phyloP scores from a whole-genome alignment of 306 rosid genomes.

The Gynostemma pentaphyllum region DNA sequence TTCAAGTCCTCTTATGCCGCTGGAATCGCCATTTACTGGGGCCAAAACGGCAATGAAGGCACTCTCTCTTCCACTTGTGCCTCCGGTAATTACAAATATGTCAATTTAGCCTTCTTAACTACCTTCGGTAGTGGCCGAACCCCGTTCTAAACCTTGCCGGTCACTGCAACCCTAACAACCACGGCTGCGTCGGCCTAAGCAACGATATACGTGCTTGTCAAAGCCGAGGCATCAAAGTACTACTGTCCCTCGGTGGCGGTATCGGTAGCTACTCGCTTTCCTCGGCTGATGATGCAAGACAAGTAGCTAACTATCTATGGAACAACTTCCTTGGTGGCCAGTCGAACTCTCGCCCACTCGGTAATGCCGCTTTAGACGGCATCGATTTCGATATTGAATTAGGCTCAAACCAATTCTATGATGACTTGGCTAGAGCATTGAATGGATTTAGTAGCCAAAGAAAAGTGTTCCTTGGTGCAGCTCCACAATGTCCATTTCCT shows the following conservation, averaged over 20 bases:
- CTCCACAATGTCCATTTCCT: background rate
- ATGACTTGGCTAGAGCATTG: background rate
- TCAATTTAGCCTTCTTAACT: slow-evolving; percentile 42
- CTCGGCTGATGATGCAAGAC: background rate
- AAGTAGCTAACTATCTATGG: background rate
- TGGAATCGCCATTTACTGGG: slow-evolving; percentile 48
- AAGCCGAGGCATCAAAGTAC: background rate
- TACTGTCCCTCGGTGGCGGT: background rate
- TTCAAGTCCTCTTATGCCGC: slow-evolving; percentile 1
- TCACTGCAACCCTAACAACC: slow-evolving; percentile 24
- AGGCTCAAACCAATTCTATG: background rate
- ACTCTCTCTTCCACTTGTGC: slow-evolving; percentile 37
- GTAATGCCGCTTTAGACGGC: background rate
- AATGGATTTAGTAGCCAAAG: background rate
- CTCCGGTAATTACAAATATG: slow-evolving; percentile 46
- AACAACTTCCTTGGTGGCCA: background rate
- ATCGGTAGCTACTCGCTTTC: background rate
- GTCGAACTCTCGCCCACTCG: background rate
- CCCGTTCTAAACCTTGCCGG: slow-evolving; percentile 36
- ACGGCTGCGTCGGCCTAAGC: slow-evolving; percentile 17
- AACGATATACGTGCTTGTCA: background rate
- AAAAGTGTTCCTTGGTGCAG: background rate
- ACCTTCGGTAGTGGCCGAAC: slow-evolving; percentile 34
- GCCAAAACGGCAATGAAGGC: slow-evolving; percentile 38
- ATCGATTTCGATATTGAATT: background rate